Evolutionary conservation across 2,329 filamentous ascomycete species (phyloP), one percentile per base, ranked within the genome.

Genomic region (Aspergillus sp.): DNA sequence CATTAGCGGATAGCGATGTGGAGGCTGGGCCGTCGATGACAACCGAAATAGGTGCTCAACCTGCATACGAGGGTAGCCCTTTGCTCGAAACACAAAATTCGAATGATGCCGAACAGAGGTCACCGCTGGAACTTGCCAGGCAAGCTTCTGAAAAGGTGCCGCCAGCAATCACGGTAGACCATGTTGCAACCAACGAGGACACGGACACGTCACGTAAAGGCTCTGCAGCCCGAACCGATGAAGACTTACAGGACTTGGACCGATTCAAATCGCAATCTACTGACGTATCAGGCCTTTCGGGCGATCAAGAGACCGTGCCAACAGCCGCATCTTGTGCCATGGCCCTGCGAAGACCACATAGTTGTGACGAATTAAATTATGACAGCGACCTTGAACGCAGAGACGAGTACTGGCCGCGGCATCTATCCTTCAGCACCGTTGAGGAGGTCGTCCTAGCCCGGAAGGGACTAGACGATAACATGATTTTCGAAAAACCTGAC

Each of bases 361-460:
- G 77, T 54, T 70, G 66, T 45, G 59, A 64, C 52, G 67, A 70
- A n/a, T 58, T 75, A 23, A 56, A 56, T 12, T 37, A 53, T 6
- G 64, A 69, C 23, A 58, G 60, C 19, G 55, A 62, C 14, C 51
- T 56, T 14, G 55, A 66, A 9, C 62, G 64, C 24, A 58, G 60
- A 35, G 68, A 74, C 45, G 62, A 68, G 33, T 64, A 70, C 19
- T 78, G 73, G 62, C 70, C 74, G 12, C 73, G 78, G 7, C 77
- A 76, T 59, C 61, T 80, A 50, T 80, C 79, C 1, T 81, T 80
- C 60, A 80, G 77, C 61, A 71, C 72, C n/a, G 75, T 80, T 21
- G 77, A 80, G 63, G 76, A 79, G 57, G 72, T 76, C 2, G 68
- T 79, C 11, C 67, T 77, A 44, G 67, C 64, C 33, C 76, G 74